Evolutionary conservation across 2,329 filamentous ascomycete genomes (phyloP).

Genomic region (Cordyceps farinosa): DNA sequence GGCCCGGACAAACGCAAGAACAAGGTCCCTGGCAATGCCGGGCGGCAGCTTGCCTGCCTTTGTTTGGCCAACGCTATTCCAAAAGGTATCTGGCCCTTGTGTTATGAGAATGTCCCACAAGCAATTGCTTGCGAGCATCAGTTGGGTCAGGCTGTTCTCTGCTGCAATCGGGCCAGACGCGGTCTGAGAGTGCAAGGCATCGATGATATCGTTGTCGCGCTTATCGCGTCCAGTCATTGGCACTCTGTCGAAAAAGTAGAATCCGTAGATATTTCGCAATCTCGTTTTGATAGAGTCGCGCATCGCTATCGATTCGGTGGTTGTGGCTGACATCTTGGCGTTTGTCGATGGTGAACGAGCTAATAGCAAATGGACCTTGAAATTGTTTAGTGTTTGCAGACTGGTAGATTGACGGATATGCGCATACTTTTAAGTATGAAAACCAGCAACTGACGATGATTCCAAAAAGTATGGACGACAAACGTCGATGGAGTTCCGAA

Average conservation of each 20-base stretch:
- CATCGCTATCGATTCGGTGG: neutral
- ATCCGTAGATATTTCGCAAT: neutral
- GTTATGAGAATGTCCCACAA: neutral
- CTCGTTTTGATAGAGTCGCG: neutral
- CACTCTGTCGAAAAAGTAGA: neutral
- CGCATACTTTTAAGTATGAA: neutral
- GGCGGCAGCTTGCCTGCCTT: constrained; percentile 1
- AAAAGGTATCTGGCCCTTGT: constrained; percentile 1
- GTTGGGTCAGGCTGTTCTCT: neutral
- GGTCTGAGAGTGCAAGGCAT: neutral
- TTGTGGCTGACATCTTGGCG: neutral
- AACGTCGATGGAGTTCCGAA: too few species aligned
- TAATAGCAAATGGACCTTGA: neutral
- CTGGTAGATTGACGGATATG: too few species aligned
- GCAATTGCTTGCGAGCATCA: constrained; percentile 11
- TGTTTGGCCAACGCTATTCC: neutral
- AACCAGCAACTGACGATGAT: neutral
- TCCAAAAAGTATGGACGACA: neutral
- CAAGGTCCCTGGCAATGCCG: neutral
- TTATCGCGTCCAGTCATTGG: neutral
- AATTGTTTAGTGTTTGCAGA: neutral
- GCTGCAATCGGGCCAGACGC: neutral
- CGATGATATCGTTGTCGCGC: constrained; percentile 8
- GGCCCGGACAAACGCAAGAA: constrained; percentile 19
- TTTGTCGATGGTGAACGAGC: neutral